phyloP scores from a whole-genome alignment of 257 asterid species.

The Apocynum venetum region DNA sequence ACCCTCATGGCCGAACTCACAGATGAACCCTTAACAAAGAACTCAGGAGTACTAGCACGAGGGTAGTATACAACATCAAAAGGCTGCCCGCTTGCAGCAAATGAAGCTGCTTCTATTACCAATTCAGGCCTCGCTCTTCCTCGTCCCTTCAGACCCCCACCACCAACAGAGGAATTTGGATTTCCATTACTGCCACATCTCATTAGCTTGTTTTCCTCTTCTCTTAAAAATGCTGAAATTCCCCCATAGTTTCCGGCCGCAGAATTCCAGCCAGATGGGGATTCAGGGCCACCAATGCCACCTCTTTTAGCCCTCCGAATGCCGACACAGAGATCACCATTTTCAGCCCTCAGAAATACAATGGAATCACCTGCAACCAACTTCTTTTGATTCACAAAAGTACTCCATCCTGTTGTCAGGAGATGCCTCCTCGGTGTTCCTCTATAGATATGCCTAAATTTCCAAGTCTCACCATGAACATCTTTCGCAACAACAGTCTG shows the following conservation, averaged over 20 bases:
- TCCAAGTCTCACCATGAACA: slow-evolving; percentile 49
- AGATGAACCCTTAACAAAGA: slow-evolving; percentile 52
- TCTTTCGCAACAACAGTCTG: slow-evolving; percentile 36
- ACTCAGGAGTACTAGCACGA: slow-evolving; percentile 60
- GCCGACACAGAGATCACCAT: slow-evolving; percentile 56
- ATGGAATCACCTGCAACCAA: slow-evolving; percentile 69
- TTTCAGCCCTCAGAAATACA: slow-evolving; percentile 46
- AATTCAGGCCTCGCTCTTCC: slow-evolving; percentile 46
- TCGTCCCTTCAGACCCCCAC: slow-evolving; percentile 28
- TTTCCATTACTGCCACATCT: slow-evolving; percentile 28
- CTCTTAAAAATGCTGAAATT: slow-evolving; percentile 37
- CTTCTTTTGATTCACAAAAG: slow-evolving; percentile 63
- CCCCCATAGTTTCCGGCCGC: slow-evolving; percentile 35
- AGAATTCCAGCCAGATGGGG: slow-evolving; percentile 45
- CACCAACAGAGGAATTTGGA: slow-evolving; percentile 23
- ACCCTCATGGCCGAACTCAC: slow-evolving; percentile 50
- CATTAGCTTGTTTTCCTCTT: slow-evolving; percentile 39
- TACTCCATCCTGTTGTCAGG: slow-evolving; percentile 72
- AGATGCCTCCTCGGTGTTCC: slow-evolving; percentile 71
- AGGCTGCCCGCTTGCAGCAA: slow-evolving; percentile 54
- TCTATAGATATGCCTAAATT: slow-evolving; percentile 61
- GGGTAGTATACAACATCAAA: slow-evolving; percentile 58
- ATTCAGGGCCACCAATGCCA: slow-evolving; percentile 41
- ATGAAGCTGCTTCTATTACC: slow-evolving; percentile 47
- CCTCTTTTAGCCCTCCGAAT: slow-evolving; percentile 55